Percentiles rank a stretch among this genome's conserved stretches.
These are phyloP conservation scores for Saccharomycopsis crataegensis DNA, from an alignment of 1,139 yeast genomes.

Conservation along the genomic window DNA sequence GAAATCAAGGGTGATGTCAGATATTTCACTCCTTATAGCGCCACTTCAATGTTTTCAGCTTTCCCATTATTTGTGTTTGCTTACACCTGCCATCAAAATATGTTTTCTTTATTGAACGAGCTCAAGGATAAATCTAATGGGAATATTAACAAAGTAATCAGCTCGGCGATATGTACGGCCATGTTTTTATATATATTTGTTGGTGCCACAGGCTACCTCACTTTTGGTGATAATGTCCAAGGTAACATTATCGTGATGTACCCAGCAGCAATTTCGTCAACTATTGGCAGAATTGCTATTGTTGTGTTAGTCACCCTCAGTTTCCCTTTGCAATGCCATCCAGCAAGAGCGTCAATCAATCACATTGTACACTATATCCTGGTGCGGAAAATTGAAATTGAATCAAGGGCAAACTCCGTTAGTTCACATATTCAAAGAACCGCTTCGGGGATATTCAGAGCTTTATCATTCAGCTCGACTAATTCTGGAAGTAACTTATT, in stretches of 20 bases:
- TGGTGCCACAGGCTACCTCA: constrained; percentile 61
- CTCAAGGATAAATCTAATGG: constrained; percentile 44
- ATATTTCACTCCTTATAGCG: constrained; percentile 30
- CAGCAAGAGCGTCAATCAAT: constrained; percentile 66
- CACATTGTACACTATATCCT: constrained; percentile 49
- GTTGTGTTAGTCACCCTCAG: constrained; percentile 63
- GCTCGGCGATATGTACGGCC: constrained; percentile 52
- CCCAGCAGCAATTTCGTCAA: constrained; percentile 51
- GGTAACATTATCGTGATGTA: constrained; percentile 69
- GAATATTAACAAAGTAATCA: constrained; percentile 47
- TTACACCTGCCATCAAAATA: constrained; percentile 75
- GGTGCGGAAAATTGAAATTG: constrained; percentile 18
- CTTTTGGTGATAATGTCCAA: constrained; percentile 58
- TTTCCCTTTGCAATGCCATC: constrained; percentile 72
- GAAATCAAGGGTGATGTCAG: constrained; percentile 33
- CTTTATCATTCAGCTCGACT: constrained; percentile 24
- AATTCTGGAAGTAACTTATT: constrained; percentile 6
- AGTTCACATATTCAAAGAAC: constrained; percentile 21
- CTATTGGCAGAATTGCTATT: constrained; percentile 64
- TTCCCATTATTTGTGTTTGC: constrained; percentile 76
- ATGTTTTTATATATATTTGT: constrained; percentile 51
- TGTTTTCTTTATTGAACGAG: constrained; percentile 70
- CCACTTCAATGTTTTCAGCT: constrained; percentile 34
- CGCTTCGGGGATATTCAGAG: constrained; percentile 22
- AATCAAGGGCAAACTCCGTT: constrained; percentile 18